These are phyloP conservation scores for Plasmodium cynomolgi DNA, from an alignment of 169 alveolate genomes.

Conservation along the genomic window DNA sequence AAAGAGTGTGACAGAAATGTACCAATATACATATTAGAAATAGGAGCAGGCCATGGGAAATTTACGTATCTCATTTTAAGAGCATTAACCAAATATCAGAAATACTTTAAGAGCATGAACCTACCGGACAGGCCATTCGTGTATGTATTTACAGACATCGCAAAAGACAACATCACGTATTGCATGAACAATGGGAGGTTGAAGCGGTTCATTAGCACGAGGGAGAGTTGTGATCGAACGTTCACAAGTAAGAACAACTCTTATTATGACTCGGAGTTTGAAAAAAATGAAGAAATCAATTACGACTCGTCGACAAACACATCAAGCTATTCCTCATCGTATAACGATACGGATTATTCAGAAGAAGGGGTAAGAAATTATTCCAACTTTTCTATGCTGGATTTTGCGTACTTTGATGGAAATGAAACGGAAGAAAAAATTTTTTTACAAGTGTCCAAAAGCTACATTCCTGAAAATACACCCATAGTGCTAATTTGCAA, in stretches of 20 bases:
- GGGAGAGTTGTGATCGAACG: constrained; percentile 40
- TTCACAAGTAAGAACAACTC: constrained; percentile 52
- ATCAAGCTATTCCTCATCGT: constrained; percentile 18
- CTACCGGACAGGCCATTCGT: constrained; percentile 86
- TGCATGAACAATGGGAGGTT: constrained; percentile 80
- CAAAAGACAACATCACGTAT: constrained; percentile 81
- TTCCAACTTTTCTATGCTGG: constrained; percentile 80
- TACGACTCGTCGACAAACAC: constrained; percentile 16
- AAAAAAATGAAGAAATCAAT: constrained; percentile 26
- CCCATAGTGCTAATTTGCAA: constrained; percentile 84
- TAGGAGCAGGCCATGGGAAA: constrained; percentile 89
- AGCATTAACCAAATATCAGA: constrained; percentile 82
- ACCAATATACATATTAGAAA: constrained; percentile 81
- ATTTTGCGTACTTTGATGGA: constrained; percentile 87
- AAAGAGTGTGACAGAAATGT: constrained; percentile 72
- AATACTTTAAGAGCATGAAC: constrained; percentile 81
- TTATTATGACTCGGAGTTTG: constrained; percentile 55
- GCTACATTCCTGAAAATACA: constrained; percentile 78
- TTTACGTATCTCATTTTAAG: constrained; percentile 84
- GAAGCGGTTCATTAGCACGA: constrained; percentile 66
- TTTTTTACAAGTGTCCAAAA: constrained; percentile 75
- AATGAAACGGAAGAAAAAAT: constrained; percentile 79
- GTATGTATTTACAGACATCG: constrained; percentile 88
- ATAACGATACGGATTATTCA: constrained; percentile 36
- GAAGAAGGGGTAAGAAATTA: constrained; percentile 27